Evolutionary conservation across 768 basidiomycete species (phyloP), one percentile per base, ranked within the genome.

Genomic region (Lactarius indigo): DNA sequence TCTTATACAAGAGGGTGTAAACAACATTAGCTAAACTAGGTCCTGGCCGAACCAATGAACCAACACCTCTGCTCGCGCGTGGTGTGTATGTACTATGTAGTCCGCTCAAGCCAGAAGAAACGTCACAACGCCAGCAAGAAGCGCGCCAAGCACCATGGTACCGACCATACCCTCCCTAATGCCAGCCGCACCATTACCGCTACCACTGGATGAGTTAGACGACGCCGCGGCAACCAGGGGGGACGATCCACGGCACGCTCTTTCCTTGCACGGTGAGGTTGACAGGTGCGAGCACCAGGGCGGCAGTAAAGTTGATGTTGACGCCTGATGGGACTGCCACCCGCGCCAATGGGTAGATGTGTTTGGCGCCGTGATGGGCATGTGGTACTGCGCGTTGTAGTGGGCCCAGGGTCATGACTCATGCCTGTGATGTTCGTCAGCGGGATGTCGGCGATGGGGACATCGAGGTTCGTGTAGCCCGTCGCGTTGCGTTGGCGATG

Each of bases 401-500:
- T 35, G 82, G 73, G 31, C 84, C 84, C 13, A 82, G 76, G 64
- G 75, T 75, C 20, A 72, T n/a, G n/a, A n/a, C n/a, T n/a, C n/a
- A n/a, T 78, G 42, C 77, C 79, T 4, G 80, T 80, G 4, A 76
- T n/a, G 73, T 85, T 85, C 44, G 79, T 73, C 31, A 76, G 60
- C 2, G 82, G 78, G 54, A 77, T 65, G 5, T 66, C 58, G 61
- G 65, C 26, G 37, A 64, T 57, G 12, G 73, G 59, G 66, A 77
- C 72, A 44, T 78, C 58, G 62, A 76, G 63, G 73, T 82, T 81
- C 57, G 71, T 70, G 75, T 86, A 85, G 50, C 77, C 78, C 2
- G 82, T 83, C 9, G 72, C 66, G 57, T n/a, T n/a, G n/a, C n/a
- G n/a, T 80, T 68, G 9, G 82, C 84, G 58, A 87, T 83, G 56